Conservation (phyloP, 345 rosid species). For the Zanthoxylum bungeanum region DNA sequence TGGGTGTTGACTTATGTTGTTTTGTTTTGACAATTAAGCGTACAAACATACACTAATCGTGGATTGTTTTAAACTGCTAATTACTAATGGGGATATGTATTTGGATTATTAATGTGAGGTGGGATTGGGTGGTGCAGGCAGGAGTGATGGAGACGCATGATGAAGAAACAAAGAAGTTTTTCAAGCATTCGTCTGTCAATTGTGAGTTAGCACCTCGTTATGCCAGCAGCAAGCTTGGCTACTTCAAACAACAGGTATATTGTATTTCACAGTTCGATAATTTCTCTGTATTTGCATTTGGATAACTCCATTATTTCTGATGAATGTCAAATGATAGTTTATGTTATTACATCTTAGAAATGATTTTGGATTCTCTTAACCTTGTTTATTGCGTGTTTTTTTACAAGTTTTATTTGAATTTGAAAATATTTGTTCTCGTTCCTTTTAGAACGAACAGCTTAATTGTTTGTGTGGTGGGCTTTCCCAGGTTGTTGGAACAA, state of each 20-base stretch:
- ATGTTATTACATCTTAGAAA: not conserved
- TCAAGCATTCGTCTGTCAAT: conserved; percentile 92
- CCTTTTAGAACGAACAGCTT: not conserved
- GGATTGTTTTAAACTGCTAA: not conserved
- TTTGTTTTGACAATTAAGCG: not conserved
- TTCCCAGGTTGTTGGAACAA: conserved; percentile 75
- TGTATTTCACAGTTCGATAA: not conserved
- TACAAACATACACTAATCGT: not conserved
- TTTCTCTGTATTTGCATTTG: not conserved
- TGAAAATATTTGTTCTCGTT: not conserved
- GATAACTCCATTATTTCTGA: not conserved
- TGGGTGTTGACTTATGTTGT: not conserved
- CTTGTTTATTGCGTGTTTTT: conserved; percentile 7
- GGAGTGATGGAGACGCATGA: conserved; percentile 94
- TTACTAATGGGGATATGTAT: not conserved
- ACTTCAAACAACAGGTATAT: conserved; percentile 75
- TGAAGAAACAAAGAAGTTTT: conserved; percentile 86
- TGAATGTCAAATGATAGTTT: not conserved
- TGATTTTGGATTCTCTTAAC: not conserved
- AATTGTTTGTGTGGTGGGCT: conserved; percentile 20
- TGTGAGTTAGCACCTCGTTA: conserved; percentile 91
- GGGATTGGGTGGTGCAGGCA: conserved; percentile 42
- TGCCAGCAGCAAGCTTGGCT: conserved; percentile 80
- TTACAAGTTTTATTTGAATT: not conserved
- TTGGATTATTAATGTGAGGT: not conserved